These are phyloP conservation scores for Talaromyces trachyspermus DNA, from an alignment of 495 filamentous ascomycete genomes.

Conservation along the genomic window DNA sequence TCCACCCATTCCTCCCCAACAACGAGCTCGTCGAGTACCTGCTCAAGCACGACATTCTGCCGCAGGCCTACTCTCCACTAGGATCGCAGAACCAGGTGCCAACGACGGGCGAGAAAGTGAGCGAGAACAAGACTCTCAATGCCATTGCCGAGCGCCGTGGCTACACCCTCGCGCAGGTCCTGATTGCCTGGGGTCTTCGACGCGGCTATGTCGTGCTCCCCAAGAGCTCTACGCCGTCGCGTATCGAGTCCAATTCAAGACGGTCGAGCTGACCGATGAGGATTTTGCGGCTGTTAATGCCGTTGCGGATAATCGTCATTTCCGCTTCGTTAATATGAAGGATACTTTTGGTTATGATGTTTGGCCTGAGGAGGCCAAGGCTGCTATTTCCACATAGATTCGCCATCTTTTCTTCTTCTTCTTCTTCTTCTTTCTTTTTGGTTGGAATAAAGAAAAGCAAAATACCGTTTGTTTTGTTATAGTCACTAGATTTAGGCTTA, in stretches of 20 bases:
- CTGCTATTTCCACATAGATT: not conserved
- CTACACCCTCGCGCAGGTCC: conserved; percentile 57
- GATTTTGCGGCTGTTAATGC: conserved; percentile 53
- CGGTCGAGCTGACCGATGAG: conserved; percentile 47
- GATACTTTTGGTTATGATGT: conserved; percentile 54
- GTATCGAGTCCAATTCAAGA: conserved; percentile 60
- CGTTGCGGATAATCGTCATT: conserved; percentile 53
- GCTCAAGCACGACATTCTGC: conserved; percentile 63
- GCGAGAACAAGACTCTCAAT: conserved; percentile 52
- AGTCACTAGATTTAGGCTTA: too few species aligned
- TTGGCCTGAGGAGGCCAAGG: conserved; percentile 41
- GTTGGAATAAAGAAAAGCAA: too few species aligned
- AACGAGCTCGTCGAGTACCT: conserved; percentile 58
- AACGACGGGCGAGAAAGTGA: conserved; percentile 55
- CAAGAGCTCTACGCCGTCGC: conserved; percentile 56
- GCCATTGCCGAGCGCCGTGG: conserved; percentile 56
- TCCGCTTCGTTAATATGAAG: conserved; percentile 76
- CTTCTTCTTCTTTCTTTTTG: too few species aligned
- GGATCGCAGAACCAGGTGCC: conserved; percentile 56
- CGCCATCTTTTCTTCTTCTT: too few species aligned
- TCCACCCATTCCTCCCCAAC: conserved; percentile 88
- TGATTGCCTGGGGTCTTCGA: conserved; percentile 64
- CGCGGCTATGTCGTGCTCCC: conserved; percentile 66
- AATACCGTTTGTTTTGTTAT: too few species aligned
- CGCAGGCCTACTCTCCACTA: conserved; percentile 69